Base-by-base conservation (phyloP, 2,329 filamentous ascomycete species). In the Pseudocercospora macadamiae region DNA sequence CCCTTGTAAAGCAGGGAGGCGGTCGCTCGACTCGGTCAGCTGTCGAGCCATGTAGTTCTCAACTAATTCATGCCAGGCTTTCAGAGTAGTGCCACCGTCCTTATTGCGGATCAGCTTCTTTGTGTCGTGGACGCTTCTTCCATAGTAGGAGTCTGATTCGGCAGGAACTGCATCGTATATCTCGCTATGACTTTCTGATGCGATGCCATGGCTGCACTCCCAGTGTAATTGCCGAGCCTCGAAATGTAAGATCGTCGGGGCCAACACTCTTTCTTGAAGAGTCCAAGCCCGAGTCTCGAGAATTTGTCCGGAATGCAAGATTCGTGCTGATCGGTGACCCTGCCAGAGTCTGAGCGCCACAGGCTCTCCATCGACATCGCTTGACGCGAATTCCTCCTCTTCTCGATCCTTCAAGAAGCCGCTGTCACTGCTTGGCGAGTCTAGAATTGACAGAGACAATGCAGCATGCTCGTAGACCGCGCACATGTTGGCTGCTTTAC, bases 1-100 rank as follows among this genome's bases (percentile, higher is more conserved):
- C 19, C 57, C 60, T 7, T 57, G 57, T 3, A 63, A 14, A 26
- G 60, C 57, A 14, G 57, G 47, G 16, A 63, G 54, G 10, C 42
- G 34, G 32, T 63, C 60, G 2, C 19, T 37, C 2, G 19, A 18
- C 3, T 47, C 30, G 3, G 49, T 54, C 8, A 63, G 52, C 26
- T 51, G 26, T 36, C 57, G 57, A 23, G 42, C 39, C 7, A 34
- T 57, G 25, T 52, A 60, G n/a, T 32, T 25, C 10, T 51, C 39
- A 8, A 63, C 51, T 14, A 60, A 10, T 10, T 37, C 26, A 14
- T 42, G n/a, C 60, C 60, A 63, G 45, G 12, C 16, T 19, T 39
- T 37, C n/a, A 37, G n/a, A 37, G n/a, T 8, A 18, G n/a, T 16
- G 2, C 34, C 34, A 18, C 34, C 34, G n/a, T 37, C n/a, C 34